Evolutionary conservation across 768 basidiomycete genomes (phyloP), one percentile per base, ranked within the genome.

Genomic region (Leccinum rimulosum): DNA sequence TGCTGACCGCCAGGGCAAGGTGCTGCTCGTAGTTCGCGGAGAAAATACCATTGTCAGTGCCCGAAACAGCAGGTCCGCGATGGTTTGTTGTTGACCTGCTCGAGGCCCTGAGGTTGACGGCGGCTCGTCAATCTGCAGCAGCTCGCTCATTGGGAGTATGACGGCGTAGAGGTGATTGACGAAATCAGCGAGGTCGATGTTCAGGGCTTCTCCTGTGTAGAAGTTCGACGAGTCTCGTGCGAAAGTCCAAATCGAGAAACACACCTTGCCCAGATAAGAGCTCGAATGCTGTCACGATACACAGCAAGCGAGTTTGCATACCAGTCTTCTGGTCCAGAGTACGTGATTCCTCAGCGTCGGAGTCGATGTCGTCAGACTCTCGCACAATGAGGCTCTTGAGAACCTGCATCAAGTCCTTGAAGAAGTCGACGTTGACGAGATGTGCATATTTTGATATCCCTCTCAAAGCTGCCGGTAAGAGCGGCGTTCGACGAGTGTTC

Each of bases 341-440:
- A 56, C 68, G 68, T 56, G 56, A 64, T 59, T 64, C 71, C 28
- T 71, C 73, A 50, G 74, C 73, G 50, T 72, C 75, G 27, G 73
- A 74, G n/a, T 77, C 75, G 30, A 77, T 74, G 57, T 76, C 75
- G 50, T 78, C 77, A 47, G 63, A 61, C 45, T 81, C 78, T 61
- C 84, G 84, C 54, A 77, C 68, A 66, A 95, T 84, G 58, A 95
- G 82, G 58, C 81, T 81, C 75, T 91, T 91, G 35, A 99, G 79
- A 6, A 95, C 92, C 55, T 84, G 80, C 79, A 99, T 82, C 50
- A 99, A 80, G 75, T 99, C 97, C 68, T 89, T 88, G 84, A 98
- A 99, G 77, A 99, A 98, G 73, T 99, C 95, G 66, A 98, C 84
- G 74, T 97, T 99, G 73, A 99, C 94, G 58, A 98, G 84, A 71